Percentiles rank a stretch among this genome's conserved stretches.
These are phyloP conservation scores for Seiridium cupressi DNA, from an alignment of 2,329 filamentous ascomycete genomes.

Conservation along the genomic window DNA sequence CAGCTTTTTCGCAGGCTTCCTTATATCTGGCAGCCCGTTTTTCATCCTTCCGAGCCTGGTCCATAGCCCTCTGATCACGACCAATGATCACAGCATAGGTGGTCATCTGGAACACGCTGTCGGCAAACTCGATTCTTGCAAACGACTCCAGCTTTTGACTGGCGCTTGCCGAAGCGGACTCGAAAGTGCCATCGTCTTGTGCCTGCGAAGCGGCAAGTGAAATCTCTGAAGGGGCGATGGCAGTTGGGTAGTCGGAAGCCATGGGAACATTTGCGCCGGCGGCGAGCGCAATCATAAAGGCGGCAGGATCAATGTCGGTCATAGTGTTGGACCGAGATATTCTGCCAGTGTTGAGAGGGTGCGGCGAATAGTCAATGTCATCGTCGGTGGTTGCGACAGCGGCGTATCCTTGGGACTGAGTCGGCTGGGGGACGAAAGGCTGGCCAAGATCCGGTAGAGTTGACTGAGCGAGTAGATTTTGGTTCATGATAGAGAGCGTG, in stretches of 20 bases:
- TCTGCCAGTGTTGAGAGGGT: slow-evolving; percentile 12
- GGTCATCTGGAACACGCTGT: slow-evolving; percentile 77
- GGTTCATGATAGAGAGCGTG: neutral
- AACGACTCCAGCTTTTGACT: slow-evolving; percentile 52
- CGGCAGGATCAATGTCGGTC: slow-evolving; percentile 28
- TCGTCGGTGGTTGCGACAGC: slow-evolving; percentile 31
- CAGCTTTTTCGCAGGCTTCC: slow-evolving; percentile 44
- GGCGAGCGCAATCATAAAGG: slow-evolving; percentile 27
- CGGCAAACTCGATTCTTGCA: slow-evolving; percentile 65
- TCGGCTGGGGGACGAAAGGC: neutral
- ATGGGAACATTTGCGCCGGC: slow-evolving; percentile 20
- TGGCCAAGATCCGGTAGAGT: neutral
- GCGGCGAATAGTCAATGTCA: slow-evolving; percentile 22
- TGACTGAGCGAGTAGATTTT: neutral
- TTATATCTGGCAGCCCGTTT: slow-evolving; percentile 44
- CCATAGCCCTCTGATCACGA: slow-evolving; percentile 62
- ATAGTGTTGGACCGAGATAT: slow-evolving; percentile 16
- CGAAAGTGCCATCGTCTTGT: slow-evolving; percentile 29
- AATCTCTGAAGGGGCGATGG: slow-evolving; percentile 30
- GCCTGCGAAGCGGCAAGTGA: slow-evolving; percentile 26
- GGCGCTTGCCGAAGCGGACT: slow-evolving; percentile 28
- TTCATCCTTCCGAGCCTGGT: slow-evolving; percentile 52
- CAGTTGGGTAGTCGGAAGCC: slow-evolving; percentile 21
- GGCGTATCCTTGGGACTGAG: slow-evolving; percentile 11
- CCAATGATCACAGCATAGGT: slow-evolving; percentile 72